phyloP scores from a whole-genome alignment of 1,139 yeast species.

The Candida tetrigidarum region DNA sequence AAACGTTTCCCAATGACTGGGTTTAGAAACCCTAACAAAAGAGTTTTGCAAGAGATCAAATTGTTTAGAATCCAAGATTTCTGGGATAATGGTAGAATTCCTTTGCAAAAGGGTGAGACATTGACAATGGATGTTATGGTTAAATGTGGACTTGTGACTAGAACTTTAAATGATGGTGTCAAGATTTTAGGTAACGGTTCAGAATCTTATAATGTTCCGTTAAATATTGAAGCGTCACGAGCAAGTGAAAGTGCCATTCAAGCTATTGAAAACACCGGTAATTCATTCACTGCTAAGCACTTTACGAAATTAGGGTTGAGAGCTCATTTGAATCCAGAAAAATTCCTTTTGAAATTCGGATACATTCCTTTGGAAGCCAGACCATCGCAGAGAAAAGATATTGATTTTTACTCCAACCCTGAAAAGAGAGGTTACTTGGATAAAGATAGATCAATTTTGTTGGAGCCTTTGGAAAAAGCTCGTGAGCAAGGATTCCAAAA shows the following conservation, averaged over 20 bases:
- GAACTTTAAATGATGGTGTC: constrained; percentile 77
- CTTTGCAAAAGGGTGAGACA: constrained; percentile 63
- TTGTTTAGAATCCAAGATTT: constrained; percentile 63
- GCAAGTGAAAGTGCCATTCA: constrained; percentile 79
- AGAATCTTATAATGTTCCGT: constrained; percentile 57
- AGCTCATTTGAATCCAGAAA: constrained; percentile 78
- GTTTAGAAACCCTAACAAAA: constrained; percentile 60
- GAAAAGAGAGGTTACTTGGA: constrained; percentile 78
- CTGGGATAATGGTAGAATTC: constrained; percentile 69
- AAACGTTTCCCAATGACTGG: constrained; percentile 92
- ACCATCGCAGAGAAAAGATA: constrained; percentile 83
- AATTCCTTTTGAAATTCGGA: constrained; percentile 69
- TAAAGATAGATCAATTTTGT: constrained; percentile 40
- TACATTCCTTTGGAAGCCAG: constrained; percentile 84
- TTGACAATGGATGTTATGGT: constrained; percentile 68
- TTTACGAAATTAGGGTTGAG: constrained; percentile 67
- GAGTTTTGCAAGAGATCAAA: constrained; percentile 56
- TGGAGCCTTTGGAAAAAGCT: constrained; percentile 39
- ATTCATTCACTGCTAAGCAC: constrained; percentile 73
- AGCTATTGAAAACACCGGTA: constrained; percentile 73
- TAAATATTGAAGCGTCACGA: constrained; percentile 78
- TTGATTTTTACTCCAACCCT: constrained; percentile 74
- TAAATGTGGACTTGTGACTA: constrained; percentile 73
- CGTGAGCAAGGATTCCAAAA: constrained; percentile 28
- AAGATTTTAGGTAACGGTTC: constrained; percentile 76